These are phyloP conservation scores for Metschnikowia picachoensis DNA, from an alignment of 805 yeast species.

Conservation along the genomic window DNA sequence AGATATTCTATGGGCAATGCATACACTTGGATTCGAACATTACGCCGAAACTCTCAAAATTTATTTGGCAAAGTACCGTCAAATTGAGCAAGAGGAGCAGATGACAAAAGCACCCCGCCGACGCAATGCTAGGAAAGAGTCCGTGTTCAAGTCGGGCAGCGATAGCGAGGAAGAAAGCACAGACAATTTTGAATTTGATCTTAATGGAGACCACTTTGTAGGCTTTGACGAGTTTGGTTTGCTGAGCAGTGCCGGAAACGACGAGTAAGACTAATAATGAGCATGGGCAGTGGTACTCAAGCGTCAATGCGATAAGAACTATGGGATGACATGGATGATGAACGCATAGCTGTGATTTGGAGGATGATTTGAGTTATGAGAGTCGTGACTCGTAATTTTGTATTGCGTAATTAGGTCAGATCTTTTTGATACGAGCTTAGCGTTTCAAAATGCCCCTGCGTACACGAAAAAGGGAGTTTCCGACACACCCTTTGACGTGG, in stretches of 20 bases:
- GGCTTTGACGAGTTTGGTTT: slow-evolving; percentile 10
- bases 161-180: slow-evolving; percentile 3
- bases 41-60: slow-evolving; percentile 67
- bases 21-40: slow-evolving; percentile 63
- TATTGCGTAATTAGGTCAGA: no score
- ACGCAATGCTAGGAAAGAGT: not conserved
- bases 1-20: slow-evolving; percentile 61
- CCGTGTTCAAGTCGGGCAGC: slow-evolving; percentile 1
- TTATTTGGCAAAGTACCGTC: slow-evolving; percentile 64
- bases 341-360: no score
- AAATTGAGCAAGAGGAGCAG: slow-evolving; percentile 22
- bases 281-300: not conserved
- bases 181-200: slow-evolving; percentile 6
- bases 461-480: no score
- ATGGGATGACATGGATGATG: no score
- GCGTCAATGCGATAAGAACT: no score
- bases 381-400: no score
- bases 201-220: slow-evolving; percentile 6
- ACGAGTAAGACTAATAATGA: not conserved
- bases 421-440: no score
- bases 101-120: slow-evolving; percentile 8
- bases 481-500: no score
- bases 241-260: not conserved
- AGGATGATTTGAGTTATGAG: no score
- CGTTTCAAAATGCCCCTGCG: no score